Evolutionary conservation across 805 yeast species (phyloP).

Genomic region (Suhomyces vadensis): DNA sequence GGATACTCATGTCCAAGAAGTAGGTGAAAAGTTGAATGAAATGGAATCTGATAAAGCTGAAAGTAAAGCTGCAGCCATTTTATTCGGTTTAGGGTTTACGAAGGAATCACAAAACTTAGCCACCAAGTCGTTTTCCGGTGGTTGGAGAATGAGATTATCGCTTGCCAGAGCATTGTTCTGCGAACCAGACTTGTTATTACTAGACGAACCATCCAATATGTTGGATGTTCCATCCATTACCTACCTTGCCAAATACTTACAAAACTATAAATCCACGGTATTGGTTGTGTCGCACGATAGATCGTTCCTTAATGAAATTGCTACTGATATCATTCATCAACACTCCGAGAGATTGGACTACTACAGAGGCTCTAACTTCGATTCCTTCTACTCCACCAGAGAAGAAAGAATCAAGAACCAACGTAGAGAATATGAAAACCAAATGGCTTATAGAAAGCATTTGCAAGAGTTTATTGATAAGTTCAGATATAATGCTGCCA

Average conservation of each 20-base stretch:
- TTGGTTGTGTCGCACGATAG: conserved; percentile 97
- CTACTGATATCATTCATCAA: conserved; percentile 97
- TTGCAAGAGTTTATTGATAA: conserved; percentile 94
- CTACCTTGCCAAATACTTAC: conserved; percentile 84
- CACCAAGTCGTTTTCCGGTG: conserved; percentile 95
- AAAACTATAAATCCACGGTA: conserved; percentile 87
- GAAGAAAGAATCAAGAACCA: conserved; percentile 95
- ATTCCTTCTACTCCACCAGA: conserved; percentile 86
- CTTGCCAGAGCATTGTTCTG: conserved; percentile 97
- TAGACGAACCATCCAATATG: conserved; percentile 99
- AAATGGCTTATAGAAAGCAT: conserved; percentile 93
- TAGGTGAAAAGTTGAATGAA: conserved; percentile 78
- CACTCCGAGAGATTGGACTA: conserved; percentile 96
- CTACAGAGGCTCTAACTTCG: conserved; percentile 92
- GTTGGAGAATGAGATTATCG: conserved; percentile 99
- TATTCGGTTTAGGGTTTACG: conserved; percentile 92
- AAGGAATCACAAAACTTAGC: conserved; percentile 79
- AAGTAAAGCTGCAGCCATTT: conserved; percentile 91
- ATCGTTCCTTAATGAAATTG: conserved; percentile 94
- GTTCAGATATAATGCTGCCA: conserved; percentile 96
- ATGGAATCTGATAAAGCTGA: conserved; percentile 98
- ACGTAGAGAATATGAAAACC: conserved; percentile 93
- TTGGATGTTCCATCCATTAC: conserved; percentile 99
- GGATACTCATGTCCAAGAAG: conserved; percentile 72
- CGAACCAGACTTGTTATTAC: conserved; percentile 86